Conservation (phyloP, 257 asterid species). For the Paulownia fortunei region DNA sequence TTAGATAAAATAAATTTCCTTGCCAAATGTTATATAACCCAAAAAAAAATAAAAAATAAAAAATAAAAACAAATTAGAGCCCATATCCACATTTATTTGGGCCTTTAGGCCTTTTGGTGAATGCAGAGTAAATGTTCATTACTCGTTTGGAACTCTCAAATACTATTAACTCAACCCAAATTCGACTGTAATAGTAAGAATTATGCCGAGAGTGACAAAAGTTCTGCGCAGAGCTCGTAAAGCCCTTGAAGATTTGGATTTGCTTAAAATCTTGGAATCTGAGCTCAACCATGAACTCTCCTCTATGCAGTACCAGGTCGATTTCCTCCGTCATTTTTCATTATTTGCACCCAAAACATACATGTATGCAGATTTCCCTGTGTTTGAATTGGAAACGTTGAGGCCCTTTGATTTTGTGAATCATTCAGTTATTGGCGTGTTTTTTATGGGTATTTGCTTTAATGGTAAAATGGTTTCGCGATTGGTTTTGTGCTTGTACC, state of each 20-base stretch:
- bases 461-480: neutral
- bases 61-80: too few relatives aligned
- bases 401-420: neutral
- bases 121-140: too few relatives aligned
- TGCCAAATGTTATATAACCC: too few relatives aligned
- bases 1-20: too few relatives aligned
- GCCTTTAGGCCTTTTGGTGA: too few relatives aligned
- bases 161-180: neutral
- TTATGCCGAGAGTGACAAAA: constrained; percentile 53
- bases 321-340: neutral
- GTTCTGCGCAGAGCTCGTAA: constrained; percentile 51
- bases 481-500: constrained; percentile 2
- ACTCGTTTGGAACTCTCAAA: too few relatives aligned
- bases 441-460: constrained; percentile 16
- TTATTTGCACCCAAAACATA: neutral
- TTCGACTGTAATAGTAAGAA: neutral
- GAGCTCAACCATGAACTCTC: constrained; percentile 77
- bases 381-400: neutral
- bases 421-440: neutral
- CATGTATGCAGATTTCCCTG: neutral
- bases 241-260: constrained; percentile 58
- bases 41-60: too few relatives aligned
- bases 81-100: too few relatives aligned
- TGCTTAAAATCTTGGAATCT: constrained; percentile 68
- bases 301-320: constrained; percentile 65